Conservation (phyloP, 805 yeast genomes). For the Barnettozyma wickerhamii region DNA sequence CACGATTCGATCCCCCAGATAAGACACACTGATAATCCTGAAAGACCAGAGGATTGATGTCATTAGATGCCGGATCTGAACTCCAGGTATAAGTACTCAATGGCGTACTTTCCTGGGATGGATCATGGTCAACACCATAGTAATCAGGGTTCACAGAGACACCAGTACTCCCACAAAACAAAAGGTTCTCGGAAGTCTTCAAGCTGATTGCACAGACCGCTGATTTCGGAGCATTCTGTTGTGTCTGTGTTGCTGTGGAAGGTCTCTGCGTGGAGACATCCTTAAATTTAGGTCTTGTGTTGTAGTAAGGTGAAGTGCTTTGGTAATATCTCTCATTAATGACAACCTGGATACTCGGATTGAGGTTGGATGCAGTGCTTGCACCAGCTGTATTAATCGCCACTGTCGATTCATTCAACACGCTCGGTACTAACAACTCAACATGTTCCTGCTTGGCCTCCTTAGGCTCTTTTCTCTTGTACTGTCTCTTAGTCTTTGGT, state of each 20-base stretch:
- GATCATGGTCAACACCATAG: constrained; percentile 44
- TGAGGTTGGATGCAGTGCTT: background rate
- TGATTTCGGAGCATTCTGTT: background rate
- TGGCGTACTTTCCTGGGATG: constrained; percentile 8
- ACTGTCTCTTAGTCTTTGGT: constrained; percentile 3
- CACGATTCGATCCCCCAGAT: too few relatives aligned
- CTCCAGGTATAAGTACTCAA: constrained; percentile 49
- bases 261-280: constrained; percentile 7
- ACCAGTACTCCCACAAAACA: constrained; percentile 64
- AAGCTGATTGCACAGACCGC: constrained; percentile 58
- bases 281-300: constrained; percentile 17
- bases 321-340: constrained; percentile 16
- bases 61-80: constrained; percentile 78
- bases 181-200: constrained; percentile 34
- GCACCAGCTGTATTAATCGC: background rate
- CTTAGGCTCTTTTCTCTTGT: constrained; percentile 9
- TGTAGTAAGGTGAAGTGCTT: constrained; percentile 12
- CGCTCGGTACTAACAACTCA: constrained; percentile 5
- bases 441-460: constrained; percentile 5
- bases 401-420: constrained; percentile 1
- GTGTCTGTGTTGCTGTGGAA: background rate
- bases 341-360: constrained; percentile 8
- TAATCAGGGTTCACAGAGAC: constrained; percentile 67
- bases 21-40: constrained; percentile 59
- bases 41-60: constrained; percentile 52